phyloP scores from a whole-genome alignment of 2,329 filamentous ascomycete genomes.

The Aspergillus sp. region DNA sequence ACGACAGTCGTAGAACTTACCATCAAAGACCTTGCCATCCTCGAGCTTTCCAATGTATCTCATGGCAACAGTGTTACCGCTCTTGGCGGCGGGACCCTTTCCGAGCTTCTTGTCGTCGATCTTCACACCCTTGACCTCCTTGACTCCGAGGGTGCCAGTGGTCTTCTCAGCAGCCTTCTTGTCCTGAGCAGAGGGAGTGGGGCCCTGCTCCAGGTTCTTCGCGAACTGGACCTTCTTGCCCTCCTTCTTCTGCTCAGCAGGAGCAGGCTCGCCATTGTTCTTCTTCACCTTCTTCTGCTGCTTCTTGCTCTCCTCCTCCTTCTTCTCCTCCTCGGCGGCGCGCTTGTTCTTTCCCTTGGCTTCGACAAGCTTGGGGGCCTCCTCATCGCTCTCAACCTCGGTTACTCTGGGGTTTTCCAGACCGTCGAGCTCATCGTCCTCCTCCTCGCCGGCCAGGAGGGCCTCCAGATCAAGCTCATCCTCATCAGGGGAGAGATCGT shows the following conservation, averaged over 20 bases:
- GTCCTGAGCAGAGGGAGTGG: slow-evolving; percentile 66
- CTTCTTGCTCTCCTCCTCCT: slow-evolving; percentile 87
- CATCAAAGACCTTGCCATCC: slow-evolving; percentile 92
- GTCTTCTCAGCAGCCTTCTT: slow-evolving; percentile 48
- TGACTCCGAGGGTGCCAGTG: slow-evolving; percentile 63
- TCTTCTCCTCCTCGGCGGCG: slow-evolving; percentile 64
- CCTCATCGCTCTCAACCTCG: slow-evolving; percentile 70
- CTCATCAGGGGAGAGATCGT: slow-evolving; percentile 76
- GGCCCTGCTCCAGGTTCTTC: slow-evolving; percentile 97
- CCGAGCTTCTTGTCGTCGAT: slow-evolving; percentile 95
- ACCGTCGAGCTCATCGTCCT: slow-evolving; percentile 74
- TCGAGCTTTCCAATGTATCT: slow-evolving; percentile 97
- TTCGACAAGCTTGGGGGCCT: slow-evolving; percentile 52
- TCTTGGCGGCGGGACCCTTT: slow-evolving; percentile 79
- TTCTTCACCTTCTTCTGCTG: slow-evolving; percentile 98
- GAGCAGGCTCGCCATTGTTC: slow-evolving; percentile 87
- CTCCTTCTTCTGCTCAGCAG: slow-evolving; percentile 58
- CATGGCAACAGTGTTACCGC: slow-evolving; percentile 86
- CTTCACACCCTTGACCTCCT: slow-evolving; percentile 82
- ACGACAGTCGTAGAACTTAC: slow-evolving; percentile 52
- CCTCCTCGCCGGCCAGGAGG: slow-evolving; percentile 53
- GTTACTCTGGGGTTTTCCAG: slow-evolving; percentile 77
- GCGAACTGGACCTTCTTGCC: slow-evolving; percentile 99
- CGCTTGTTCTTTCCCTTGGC: slow-evolving; percentile 86
- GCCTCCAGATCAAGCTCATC: slow-evolving; percentile 67